Conservation (phyloP, 108 stramenopile species). For the Cyclostephanos tholiformis region DNA sequence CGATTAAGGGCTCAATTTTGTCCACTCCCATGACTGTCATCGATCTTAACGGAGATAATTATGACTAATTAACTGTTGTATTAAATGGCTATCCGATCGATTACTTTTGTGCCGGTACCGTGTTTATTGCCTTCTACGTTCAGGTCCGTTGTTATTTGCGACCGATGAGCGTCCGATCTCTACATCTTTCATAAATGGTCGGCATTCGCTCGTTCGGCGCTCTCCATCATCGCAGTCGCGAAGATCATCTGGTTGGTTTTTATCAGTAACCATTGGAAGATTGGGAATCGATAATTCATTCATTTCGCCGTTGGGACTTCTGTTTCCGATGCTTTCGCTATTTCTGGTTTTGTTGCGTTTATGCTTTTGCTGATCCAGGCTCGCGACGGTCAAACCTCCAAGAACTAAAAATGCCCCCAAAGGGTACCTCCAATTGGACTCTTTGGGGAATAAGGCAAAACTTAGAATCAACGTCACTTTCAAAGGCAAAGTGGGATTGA, state of each 20-base stretch:
- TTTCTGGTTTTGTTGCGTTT: conserved; percentile 31
- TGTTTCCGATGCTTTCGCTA: neutral
- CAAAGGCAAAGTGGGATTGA: neutral
- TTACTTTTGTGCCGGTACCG: too few species aligned
- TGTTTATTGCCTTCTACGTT: conserved; percentile 29
- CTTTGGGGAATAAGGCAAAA: conserved; percentile 94
- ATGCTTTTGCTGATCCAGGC: conserved; percentile 67
- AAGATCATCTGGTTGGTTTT: neutral
- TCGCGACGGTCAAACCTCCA: conserved; percentile 83
- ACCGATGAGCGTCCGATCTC: neutral
- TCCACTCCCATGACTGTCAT: too few species aligned
- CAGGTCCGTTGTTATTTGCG: conserved; percentile 25
- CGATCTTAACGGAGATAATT: too few species aligned
- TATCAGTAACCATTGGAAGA: conserved; percentile 7
- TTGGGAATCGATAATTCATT: conserved; percentile 9
- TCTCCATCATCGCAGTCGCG: conserved; percentile 7
- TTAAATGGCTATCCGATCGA: too few species aligned
- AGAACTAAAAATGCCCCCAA: conserved; percentile 85
- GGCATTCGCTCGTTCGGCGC: conserved; percentile 13
- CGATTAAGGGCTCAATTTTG: too few species aligned
- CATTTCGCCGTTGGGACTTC: neutral
- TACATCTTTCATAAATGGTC: conserved; percentile 10
- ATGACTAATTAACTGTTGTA: too few species aligned
- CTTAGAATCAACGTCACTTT: conserved; percentile 74
- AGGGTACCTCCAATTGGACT: conserved; percentile 86